A percentile compares a stretch with the other conserved stretches of the same genome.
Evolutionary conservation across 257 asterid genomes (phyloP).

Genomic region (Asclepias syriaca): DNA sequence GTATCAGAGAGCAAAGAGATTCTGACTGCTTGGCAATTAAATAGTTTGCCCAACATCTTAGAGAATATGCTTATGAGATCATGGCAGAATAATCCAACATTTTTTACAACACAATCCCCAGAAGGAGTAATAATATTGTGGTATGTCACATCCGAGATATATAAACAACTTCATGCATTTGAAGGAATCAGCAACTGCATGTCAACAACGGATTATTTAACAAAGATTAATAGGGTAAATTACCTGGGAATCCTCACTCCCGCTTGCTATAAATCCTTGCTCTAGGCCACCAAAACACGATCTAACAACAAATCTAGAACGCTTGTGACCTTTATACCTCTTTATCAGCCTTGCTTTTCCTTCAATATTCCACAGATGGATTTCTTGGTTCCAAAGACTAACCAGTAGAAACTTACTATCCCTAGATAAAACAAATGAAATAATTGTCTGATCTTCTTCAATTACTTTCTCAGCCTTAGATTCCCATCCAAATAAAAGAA

Average conservation of each 20-base stretch:
- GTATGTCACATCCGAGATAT: not conserved
- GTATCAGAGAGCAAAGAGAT: not conserved
- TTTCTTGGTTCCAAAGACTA: constrained; percentile 67
- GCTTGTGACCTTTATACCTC: constrained; percentile 79
- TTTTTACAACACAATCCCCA: not conserved
- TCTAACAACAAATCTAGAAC: constrained; percentile 72
- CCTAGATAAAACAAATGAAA: constrained; percentile 63
- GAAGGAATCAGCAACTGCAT: not conserved
- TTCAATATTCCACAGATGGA: constrained; percentile 87
- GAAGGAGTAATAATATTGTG: not conserved
- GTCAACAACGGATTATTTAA: not conserved
- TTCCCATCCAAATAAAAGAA: constrained; percentile 68
- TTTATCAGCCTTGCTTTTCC: constrained; percentile 50
- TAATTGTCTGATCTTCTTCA: constrained; percentile 70
- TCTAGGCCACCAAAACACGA: constrained; percentile 88
- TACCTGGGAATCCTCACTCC: constrained; percentile 98
- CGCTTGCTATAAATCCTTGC: constrained; percentile 83
- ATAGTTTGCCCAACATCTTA: not conserved
- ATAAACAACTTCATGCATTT: not conserved
- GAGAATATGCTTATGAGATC: not conserved
- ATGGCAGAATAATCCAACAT: not conserved
- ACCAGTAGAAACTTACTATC: constrained; percentile 70
- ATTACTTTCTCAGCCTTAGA: constrained; percentile 59
- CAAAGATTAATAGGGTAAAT: constrained; percentile 8
- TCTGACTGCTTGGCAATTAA: not conserved